Base-by-base conservation (phyloP, 192 early-diverging fungal species). In the Umbelopsis sp. region DNA sequence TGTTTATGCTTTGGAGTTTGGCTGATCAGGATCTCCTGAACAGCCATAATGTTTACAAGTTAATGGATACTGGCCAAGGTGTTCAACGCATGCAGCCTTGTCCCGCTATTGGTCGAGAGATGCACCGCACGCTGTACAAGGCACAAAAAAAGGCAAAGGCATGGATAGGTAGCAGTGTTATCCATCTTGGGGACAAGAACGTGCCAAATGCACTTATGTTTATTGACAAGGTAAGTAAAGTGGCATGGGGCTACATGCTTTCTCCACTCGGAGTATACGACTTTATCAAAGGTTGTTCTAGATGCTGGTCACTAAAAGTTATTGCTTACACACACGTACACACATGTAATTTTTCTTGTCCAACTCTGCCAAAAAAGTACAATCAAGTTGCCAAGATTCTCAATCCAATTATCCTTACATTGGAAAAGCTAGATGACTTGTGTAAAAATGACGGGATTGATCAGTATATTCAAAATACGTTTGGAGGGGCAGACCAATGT, bases 201-300 rank as follows among this genome's bases (percentile, higher is more conserved):
- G 98, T 99, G 13, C 97, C 98, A 21, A 99, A 99, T 74, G 93
- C 98, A 5, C 87, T 99, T 37, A 91, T 97, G 89, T 98, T 98
- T 67, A 98, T 99, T 64, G 94, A 95, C 88, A 96, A 95, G 73
- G 78, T 80, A 76, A 46, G 37, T 51, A 10, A 45, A 67, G 12
- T 18, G 33, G 50, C 13, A 35, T 61, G 55, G 55, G 55, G 55
- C 33, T 11, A 49, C 48, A 49, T 21, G 15, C 30, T 35, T n/a
- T 61, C 55, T 16, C 55, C 15, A 30, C 37, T 41, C 37, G 5
- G 5, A 41, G 37, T 41, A 10, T 41, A 41, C 27, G 37, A 10
- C 1, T 41, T 6, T 41, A 16, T 49, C 2, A 1, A 61, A 61
- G 55, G 12, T 30, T 25, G 55, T 61, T 61, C 55, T 61, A 61